Percentiles rank a stretch among this genome's conserved stretches.
These are phyloP conservation scores for Annona squamosa DNA, from an alignment of 164 flowering plant species.

Conservation along the genomic window DNA sequence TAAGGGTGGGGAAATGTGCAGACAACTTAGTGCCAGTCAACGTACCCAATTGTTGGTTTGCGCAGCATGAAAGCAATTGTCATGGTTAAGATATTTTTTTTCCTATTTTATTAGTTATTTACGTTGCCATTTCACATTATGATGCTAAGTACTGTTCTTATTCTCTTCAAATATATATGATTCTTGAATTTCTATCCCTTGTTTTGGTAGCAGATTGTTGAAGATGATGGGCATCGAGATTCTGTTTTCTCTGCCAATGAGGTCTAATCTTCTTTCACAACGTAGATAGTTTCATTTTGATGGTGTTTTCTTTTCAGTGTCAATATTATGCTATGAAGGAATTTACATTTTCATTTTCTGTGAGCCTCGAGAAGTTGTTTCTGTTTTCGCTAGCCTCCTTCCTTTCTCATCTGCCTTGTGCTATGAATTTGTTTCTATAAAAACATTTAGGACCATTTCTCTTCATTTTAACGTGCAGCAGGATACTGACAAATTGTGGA, in stretches of 20 bases:
- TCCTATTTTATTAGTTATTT: not conserved
- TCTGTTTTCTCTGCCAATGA: conserved; percentile 28
- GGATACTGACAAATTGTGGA: conserved; percentile 29
- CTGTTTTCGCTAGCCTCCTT: not conserved
- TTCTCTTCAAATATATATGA: not conserved
- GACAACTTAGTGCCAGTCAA: too few relatives aligned
- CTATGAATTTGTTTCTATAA: not conserved
- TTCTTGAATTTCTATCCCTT: not conserved
- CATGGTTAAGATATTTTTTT: not conserved
- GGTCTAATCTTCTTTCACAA: conserved; percentile 14
- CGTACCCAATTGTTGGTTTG: too few relatives aligned
- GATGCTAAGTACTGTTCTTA: not conserved
- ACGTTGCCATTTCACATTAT: not conserved
- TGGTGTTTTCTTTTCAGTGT: not conserved
- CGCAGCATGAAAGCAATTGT: not conserved
- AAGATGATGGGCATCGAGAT: conserved; percentile 17
- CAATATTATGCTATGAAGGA: not conserved
- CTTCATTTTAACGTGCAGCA: conserved; percentile 9
- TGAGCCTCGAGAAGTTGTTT: not conserved
- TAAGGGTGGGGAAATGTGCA: too few relatives aligned
- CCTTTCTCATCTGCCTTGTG: too few relatives aligned
- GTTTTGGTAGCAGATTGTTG: conserved; percentile 21
- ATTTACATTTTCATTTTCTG: not conserved
- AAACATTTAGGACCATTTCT: too few relatives aligned
- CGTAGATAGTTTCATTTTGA: not conserved